Base-by-base conservation (phyloP, 2,329 filamentous ascomycete genomes). In the Colletotrichum graminicola region DNA sequence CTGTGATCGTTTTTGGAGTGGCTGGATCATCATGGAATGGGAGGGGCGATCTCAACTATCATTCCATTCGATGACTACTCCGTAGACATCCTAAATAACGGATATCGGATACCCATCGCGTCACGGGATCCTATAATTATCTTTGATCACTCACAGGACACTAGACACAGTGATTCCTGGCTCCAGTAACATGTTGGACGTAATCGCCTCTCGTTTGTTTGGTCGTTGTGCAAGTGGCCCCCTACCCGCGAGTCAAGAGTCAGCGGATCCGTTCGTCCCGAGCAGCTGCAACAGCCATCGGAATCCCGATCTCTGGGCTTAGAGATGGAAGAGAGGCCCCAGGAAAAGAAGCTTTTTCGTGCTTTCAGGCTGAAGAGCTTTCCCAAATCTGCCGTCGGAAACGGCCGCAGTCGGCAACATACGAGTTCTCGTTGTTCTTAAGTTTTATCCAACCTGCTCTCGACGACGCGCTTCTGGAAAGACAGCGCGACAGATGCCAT, bases 171-270 rank as follows among this genome's bases (percentile, higher is more conserved):
- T 32, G 18, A 16, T 49, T 63, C n/a, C 32, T 60, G 16, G 16
- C 41, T 43, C 45, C 56, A 43, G 41, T 21, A 43, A 43, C 41
- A 43, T 51, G 29, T 71, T 62, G 61, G 41, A 70, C 56, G 41
- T 57, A 62, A 70, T 70, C 41, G 11, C 11, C 36, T 43, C 21
- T 65, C 43, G 66, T 71, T 62, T 71, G 60, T 71, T 52, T 66
- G 49, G 43, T 66, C 39, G 41, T 21, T 57, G n/a, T 60, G 23
- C 39, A 32, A 21, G 32, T 21, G 34, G 16, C 39, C n/a, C 21
- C 64, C 59, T 47, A 54, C 32, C 36, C 61, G 45, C 56, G 70
- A 72, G 66, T 71, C 70, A 66, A 72, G 70, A 72, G 70, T 55
- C 18, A 62, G 70, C 70, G 70, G 55, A 72, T 71, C 66, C 70